Base-by-base conservation (phyloP, 306 rosid genomes). In the Sicyos baderoa region DNA sequence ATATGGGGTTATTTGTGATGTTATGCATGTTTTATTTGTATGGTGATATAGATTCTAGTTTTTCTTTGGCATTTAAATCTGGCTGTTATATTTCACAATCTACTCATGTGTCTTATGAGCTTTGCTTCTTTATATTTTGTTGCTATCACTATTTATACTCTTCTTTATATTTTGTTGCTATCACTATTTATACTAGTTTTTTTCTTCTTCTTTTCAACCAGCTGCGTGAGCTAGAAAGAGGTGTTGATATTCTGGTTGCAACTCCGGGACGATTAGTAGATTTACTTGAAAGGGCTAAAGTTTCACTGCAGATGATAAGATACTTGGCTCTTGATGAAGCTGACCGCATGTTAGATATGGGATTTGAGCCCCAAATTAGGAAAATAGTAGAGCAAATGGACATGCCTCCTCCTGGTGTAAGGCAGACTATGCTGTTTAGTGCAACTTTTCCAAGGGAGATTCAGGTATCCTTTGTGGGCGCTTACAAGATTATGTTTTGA, bases 221-320 rank as follows among this genome's bases (percentile, higher is more conserved):
- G 97, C 80, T 91, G 72, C 85, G 96, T 60, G 96, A 90, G 37
- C 89, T 90, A 71, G 96, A 90, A 84, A 86, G 88, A 81, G 96
- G 96, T 56, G 96, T 87, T 72, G 96, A 90, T 74, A 90, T 90
- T 82, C 96, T 90, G 79, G 96, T 91, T 54, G 97, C 96, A 65
- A 89, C 96, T 71, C 97, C 97, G 13, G 97, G 97, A 84, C 81
- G 97, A 79, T 70, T 91, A 79, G 96, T 91, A 59, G 97, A 89
- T 89, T 79, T 89, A 80, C 84, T 89, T 75, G 97, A 91, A 81
- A 82, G 96, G 79, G 95, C 90, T 53, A 88, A 87, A 75, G 93
- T 88, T 77, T 88, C 95, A 57, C 71, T 86, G 68, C 88, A 85
- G 83, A 80, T 85, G 95, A 83, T 88, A 40, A 74, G 87, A 68